Conservation (phyloP, 768 basidiomycete species). For the Pluteus cervinus region DNA sequence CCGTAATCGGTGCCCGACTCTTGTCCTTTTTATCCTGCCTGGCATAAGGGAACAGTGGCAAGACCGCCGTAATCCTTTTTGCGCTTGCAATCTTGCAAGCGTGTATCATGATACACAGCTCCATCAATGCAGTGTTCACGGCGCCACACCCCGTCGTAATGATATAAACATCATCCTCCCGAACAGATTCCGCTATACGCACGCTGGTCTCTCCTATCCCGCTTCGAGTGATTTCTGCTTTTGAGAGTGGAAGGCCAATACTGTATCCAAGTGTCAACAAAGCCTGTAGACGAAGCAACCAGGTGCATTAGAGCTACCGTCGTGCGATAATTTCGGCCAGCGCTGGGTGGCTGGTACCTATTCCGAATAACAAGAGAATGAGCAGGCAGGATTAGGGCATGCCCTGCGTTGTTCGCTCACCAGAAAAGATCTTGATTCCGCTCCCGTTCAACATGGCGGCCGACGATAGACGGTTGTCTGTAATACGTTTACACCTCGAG, state of each 20-base stretch:
- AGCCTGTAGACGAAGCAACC: slow-evolving; percentile 10
- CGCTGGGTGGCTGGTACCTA: slow-evolving; percentile 94
- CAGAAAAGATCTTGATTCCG: slow-evolving; percentile 54
- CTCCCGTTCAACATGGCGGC: slow-evolving; percentile 45
- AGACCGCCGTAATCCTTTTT: slow-evolving; percentile 95
- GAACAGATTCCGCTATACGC: slow-evolving; percentile 89
- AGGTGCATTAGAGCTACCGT: slow-evolving; percentile 49
- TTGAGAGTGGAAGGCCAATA: slow-evolving; percentile 84
- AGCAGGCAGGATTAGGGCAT: too few species aligned
- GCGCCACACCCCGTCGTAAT: slow-evolving; percentile 87
- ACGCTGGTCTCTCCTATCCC: slow-evolving; percentile 91
- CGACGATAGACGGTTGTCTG: too few species aligned
- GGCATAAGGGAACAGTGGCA: slow-evolving; percentile 95
- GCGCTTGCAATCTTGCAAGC: slow-evolving; percentile 99
- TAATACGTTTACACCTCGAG: too few species aligned
- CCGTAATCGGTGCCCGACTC: slow-evolving; percentile 94
- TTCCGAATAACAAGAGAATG: slow-evolving; percentile 7
- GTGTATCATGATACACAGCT: slow-evolving; percentile 98
- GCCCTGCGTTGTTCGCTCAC: too few species aligned
- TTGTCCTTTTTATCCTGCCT: slow-evolving; percentile 99
- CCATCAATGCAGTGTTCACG: slow-evolving; percentile 95
- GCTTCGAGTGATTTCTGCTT: slow-evolving; percentile 82
- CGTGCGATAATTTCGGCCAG: slow-evolving; percentile 90
- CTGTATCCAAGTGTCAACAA: slow-evolving; percentile 36
- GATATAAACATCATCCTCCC: slow-evolving; percentile 98